These are phyloP conservation scores for Nothopassalora personata DNA, from an alignment of 2,329 filamentous ascomycete genomes.

Conservation along the genomic window DNA sequence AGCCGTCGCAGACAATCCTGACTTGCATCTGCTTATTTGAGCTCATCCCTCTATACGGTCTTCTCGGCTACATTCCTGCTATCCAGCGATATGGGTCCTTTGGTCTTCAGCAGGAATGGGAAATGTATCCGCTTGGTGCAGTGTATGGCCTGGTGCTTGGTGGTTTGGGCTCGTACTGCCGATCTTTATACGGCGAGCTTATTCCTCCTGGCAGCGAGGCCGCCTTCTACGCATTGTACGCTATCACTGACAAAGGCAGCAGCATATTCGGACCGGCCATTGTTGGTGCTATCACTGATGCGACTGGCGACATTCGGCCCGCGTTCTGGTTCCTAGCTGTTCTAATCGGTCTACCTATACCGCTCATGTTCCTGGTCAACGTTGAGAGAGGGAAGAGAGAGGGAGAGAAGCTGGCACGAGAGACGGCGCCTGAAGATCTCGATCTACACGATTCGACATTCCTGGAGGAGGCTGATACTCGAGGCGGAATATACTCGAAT, in stretches of 20 bases:
- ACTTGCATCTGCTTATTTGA: conserved; percentile 89
- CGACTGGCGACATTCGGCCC: conserved; percentile 45
- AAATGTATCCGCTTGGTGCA: conserved; percentile 89
- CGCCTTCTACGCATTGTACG: conserved; percentile 93
- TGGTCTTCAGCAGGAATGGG: conserved; percentile 89
- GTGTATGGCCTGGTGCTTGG: conserved; percentile 92
- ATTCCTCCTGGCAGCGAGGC: conserved; percentile 93
- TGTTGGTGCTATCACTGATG: conserved; percentile 87
- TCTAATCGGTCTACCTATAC: conserved; percentile 77
- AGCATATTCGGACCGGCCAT: conserved; percentile 91
- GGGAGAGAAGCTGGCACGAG: conserved; percentile 37
- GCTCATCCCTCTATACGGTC: conserved; percentile 83
- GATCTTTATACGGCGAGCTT: conserved; percentile 85
- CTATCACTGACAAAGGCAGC: conserved; percentile 94
- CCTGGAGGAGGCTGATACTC: not conserved
- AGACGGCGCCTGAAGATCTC: conserved; percentile 18
- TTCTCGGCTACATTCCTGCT: conserved; percentile 80
- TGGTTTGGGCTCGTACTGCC: conserved; percentile 86
- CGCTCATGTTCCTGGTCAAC: conserved; percentile 78
- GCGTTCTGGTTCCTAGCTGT: conserved; percentile 89
- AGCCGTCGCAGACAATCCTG: conserved; percentile 81
- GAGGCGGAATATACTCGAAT: not conserved
- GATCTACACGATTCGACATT: not conserved
- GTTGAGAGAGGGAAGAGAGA: conserved; percentile 57
- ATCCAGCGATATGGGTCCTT: conserved; percentile 68